A percentile compares a stretch with the other conserved stretches of the same genome.
Evolutionary conservation across 2,329 filamentous ascomycete genomes (phyloP).

Genomic region (Penicillium polonicum): DNA sequence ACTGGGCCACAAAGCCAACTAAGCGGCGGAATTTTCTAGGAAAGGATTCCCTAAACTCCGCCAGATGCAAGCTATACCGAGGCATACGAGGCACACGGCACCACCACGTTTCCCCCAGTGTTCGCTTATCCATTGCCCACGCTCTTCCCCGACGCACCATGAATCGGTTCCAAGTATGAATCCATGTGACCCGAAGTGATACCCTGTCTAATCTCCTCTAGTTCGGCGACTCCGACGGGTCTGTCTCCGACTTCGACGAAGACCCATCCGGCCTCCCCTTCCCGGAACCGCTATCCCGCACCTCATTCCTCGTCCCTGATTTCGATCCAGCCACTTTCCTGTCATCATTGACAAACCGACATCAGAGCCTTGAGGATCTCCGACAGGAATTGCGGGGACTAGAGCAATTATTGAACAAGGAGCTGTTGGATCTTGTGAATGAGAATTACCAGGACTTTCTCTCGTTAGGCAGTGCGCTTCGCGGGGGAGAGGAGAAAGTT

Average conservation of each 20-base stretch:
- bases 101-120: constrained; percentile 16
- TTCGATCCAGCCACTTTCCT: constrained; percentile 85
- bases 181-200: neutral
- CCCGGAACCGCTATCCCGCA: constrained; percentile 76
- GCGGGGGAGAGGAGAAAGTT: constrained; percentile 85
- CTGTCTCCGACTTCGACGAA: constrained; percentile 56
- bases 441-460: constrained; percentile 92
- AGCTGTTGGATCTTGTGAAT: constrained; percentile 92
- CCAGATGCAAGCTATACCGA: neutral
- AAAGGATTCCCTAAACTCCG: too few species aligned
- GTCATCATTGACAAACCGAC: constrained; percentile 76
- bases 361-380: constrained; percentile 94
- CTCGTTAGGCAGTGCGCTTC: constrained; percentile 74
- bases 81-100: constrained; percentile 10
- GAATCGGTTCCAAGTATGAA: constrained; percentile 37
- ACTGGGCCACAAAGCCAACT: neutral
- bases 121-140: constrained; percentile 10
- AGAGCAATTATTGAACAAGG: constrained; percentile 73
- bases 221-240: constrained; percentile 49
- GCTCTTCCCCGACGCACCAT: constrained; percentile 20
- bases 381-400: constrained; percentile 81
- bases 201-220: constrained; percentile 19
- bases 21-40: fast-evolving
- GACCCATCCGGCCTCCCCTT: constrained; percentile 72
- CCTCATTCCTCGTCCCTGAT: constrained; percentile 72